phyloP scores from a whole-genome alignment of 2,329 filamentous ascomycete species.

The Pseudogymnoascus sp. region DNA sequence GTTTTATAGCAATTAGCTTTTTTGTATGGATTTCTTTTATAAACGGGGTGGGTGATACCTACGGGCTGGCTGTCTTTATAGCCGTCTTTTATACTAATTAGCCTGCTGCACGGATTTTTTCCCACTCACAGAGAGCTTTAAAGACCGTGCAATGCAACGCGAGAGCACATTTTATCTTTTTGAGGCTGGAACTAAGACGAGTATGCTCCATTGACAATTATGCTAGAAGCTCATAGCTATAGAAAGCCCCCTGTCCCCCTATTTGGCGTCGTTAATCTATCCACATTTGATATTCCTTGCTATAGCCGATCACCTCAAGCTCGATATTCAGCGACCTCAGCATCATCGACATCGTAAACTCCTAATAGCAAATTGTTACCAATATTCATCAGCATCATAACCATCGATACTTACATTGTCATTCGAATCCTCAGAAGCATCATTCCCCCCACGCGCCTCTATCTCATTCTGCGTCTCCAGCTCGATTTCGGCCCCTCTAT shows the following conservation, averaged over 20 bases:
- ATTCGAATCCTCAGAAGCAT: constrained; percentile 29
- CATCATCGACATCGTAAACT: constrained; percentile 64
- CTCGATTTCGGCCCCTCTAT: constrained; percentile 24
- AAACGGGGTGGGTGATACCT: neutral
- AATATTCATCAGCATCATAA: neutral
- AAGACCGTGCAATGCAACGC: neutral
- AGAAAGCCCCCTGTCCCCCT: neutral
- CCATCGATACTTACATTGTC: constrained; percentile 33
- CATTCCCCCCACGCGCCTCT: constrained; percentile 25
- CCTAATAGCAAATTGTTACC: constrained; percentile 31
- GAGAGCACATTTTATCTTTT: neutral
- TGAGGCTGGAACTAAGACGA: neutral
- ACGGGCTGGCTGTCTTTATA: too few species aligned
- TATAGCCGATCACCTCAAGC: constrained; percentile 53
- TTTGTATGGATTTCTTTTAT: neutral
- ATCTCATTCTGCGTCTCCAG: constrained; percentile 29
- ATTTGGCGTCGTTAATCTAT: constrained; percentile 33
- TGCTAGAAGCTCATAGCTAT: neutral
- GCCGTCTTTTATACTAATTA: neutral
- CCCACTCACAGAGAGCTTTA: neutral
- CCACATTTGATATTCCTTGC: constrained; percentile 49
- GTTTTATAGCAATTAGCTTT: neutral
- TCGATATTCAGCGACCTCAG: constrained; percentile 57
- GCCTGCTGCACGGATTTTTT: neutral
- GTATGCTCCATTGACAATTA: neutral